Evolutionary conservation across 768 basidiomycete species (phyloP), one percentile per base, ranked within the genome.

Genomic region (Russula lepida): DNA sequence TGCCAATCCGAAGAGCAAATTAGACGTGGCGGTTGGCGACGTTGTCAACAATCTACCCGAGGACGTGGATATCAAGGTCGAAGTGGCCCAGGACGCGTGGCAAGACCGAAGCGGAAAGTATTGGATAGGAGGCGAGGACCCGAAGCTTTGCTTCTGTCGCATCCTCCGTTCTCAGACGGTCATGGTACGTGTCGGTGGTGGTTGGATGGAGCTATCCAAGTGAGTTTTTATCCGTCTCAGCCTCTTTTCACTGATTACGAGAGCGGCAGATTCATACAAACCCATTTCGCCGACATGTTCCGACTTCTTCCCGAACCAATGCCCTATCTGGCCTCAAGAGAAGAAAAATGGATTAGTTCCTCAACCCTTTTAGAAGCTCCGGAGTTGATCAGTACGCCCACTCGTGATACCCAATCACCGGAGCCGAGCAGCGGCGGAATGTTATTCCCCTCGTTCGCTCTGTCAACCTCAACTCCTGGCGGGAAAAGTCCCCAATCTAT

Each of bases 161-260:
- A 95, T 95, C 49, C 74, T 95, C 28, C 84, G 92, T 12, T 92
- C 89, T 1, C 89, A 92, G 68, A 93, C 89, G 0, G 93, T 95
- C 64, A 97, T 97, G 94, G 94, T 98, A 47, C 83, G 94, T 61
- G 92, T 97, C 15, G 94, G 94, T 28, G 95, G 95, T 37, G 95
- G 95, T 19, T 98, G 94, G 94, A 77, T 83, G 58, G 93, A 95
- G 71, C 74, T 98, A 55, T 92, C 91, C 21, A 92, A 85, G 93
- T 95, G 71, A 49, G 86, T 77, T 27, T 41, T 25, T 28, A 8
- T 46, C 27, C 49, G 12, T 8, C 32, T 17, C 43, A 9, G 23
- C 13, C 11, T 2, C 21, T 30, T 27, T 23, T 54, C 13, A 13
- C 41, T 56, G 39, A 62, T 64, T 63, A 51, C 17, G 27, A 25